Evolutionary conservation across 1,139 yeast genomes (phyloP), one percentile per base, ranked within the genome.

Genomic region (Candida sojae): DNA sequence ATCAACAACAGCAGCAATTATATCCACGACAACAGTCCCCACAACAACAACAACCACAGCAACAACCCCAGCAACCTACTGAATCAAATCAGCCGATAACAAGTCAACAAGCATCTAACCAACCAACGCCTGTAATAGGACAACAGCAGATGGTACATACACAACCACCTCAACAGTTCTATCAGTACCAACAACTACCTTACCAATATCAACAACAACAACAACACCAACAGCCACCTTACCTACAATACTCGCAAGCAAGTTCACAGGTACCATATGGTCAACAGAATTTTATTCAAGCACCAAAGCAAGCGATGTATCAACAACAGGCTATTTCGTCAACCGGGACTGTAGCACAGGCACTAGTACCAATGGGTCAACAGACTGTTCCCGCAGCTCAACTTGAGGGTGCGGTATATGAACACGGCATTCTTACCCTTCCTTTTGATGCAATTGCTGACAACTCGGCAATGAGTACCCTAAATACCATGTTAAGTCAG

Each of bases 231-330:
- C 36, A 30, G 23, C n/a, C 26, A 43, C 25, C 33, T 39, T 10
- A 42, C 34, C 56, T 41, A 59, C 59, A 34, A 46, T 65, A 30
- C 53, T 57, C 3, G 67, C 70, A 1, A 48, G 55, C 55, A 39
- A 55, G 51, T 48, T 32, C 51, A 53, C 1, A 62, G 60, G 2
- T 55, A 52, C 36, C 36, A 4, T 12, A 33, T 33, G 39, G 28
- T 8, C 39, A 35, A 21, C 39, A 21, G 23, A 6, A 6, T n/a
- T 5, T 13, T 4, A 7, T 9, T 6, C 36, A 33, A 12, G 21
- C 21, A 8, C 36, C 13, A 33, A 6, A 3, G 2, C 36, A 33
- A 5, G 21, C 3, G 6, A 33, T 33, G 5, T 12, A n/a, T 21
- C 36, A 11, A 25, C 36, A 13, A 33, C 36, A 9, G 6, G 7